Conservation (phyloP, 768 basidiomycete genomes). For the Imleria badia region DNA sequence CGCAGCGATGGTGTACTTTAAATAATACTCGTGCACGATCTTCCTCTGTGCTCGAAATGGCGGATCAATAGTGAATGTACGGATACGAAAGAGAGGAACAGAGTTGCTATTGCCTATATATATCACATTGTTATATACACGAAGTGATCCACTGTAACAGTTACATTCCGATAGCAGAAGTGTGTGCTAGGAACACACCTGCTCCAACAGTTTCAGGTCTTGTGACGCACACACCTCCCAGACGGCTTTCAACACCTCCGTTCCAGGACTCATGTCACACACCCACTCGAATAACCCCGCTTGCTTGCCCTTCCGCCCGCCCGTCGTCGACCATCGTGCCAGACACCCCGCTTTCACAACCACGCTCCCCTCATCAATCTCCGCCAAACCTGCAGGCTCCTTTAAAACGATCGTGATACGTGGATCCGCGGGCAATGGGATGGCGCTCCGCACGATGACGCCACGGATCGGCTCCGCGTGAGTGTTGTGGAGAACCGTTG, state of each 20-base stretch:
- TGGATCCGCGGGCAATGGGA: slow-evolving; percentile 30
- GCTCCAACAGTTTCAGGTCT: slow-evolving; percentile 15
- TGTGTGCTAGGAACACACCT: slow-evolving; percentile 1
- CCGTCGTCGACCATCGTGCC: slow-evolving; percentile 22
- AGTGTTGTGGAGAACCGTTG: slow-evolving; percentile 15
- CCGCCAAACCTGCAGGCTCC: slow-evolving; percentile 26
- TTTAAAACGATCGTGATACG: slow-evolving; percentile 27
- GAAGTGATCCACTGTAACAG: not conserved
- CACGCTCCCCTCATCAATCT: slow-evolving; percentile 15
- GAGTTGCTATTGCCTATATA: not conserved
- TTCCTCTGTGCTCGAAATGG: not conserved
- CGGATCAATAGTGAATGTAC: not conserved
- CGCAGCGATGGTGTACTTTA: slow-evolving; percentile 50
- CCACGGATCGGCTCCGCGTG: slow-evolving; percentile 10
- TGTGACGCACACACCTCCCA: slow-evolving; percentile 31
- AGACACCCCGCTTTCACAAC: slow-evolving; percentile 9
- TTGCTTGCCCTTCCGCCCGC: slow-evolving; percentile 18
- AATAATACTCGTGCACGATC: slow-evolving; percentile 13
- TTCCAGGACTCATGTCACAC: slow-evolving; percentile 22
- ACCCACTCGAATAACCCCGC: slow-evolving; percentile 33
- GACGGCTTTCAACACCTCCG: slow-evolving; percentile 25
- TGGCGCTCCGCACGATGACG: slow-evolving; percentile 24
- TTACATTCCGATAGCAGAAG: not conserved
- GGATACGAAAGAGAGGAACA: not conserved
- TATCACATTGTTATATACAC: not conserved